These are phyloP conservation scores for Fusarium sp. DNA, from an alignment of 2,329 filamentous ascomycete species.

Conservation along the genomic window DNA sequence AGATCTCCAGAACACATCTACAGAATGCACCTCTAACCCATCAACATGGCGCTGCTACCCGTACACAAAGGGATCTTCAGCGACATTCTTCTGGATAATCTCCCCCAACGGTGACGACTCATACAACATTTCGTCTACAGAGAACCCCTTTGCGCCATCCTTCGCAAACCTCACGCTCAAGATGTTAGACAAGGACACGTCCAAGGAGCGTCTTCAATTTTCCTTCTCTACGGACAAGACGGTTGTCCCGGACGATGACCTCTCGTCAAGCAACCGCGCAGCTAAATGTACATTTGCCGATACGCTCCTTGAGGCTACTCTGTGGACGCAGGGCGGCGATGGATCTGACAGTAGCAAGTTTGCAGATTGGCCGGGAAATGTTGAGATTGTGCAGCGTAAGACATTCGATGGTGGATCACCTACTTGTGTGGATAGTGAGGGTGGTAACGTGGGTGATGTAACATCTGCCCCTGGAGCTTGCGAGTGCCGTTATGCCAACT, in stretches of 20 bases:
- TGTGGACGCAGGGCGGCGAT: conserved; percentile 67
- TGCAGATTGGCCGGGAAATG: conserved; percentile 68
- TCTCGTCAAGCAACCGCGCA: conserved; percentile 59
- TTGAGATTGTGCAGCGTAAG: conserved; percentile 67
- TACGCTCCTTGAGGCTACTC: conserved; percentile 67
- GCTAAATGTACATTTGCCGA: conserved; percentile 70
- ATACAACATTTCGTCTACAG: conserved; percentile 68
- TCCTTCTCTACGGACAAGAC: conserved; percentile 65
- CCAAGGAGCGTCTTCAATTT: conserved; percentile 71
- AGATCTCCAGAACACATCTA: conserved; percentile 65
- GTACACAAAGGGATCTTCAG: conserved; percentile 58
- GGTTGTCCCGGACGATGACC: conserved; percentile 61
- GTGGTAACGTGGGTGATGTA: conserved; percentile 55
- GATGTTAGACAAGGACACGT: conserved; percentile 61
- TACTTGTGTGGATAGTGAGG: conserved; percentile 62
- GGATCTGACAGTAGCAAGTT: conserved; percentile 47
- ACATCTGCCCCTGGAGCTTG: conserved; percentile 56
- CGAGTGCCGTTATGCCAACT: conserved; percentile 57
- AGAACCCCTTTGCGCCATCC: conserved; percentile 67
- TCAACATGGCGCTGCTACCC: conserved; percentile 74
- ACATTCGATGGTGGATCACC: conserved; percentile 59
- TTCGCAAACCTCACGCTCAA: conserved; percentile 67
- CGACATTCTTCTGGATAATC: conserved; percentile 74
- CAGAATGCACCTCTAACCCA: conserved; percentile 70
- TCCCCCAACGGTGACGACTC: conserved; percentile 54